Base-by-base conservation (phyloP, 352 stramenopile species). In the Globisporangium irregulare region DNA sequence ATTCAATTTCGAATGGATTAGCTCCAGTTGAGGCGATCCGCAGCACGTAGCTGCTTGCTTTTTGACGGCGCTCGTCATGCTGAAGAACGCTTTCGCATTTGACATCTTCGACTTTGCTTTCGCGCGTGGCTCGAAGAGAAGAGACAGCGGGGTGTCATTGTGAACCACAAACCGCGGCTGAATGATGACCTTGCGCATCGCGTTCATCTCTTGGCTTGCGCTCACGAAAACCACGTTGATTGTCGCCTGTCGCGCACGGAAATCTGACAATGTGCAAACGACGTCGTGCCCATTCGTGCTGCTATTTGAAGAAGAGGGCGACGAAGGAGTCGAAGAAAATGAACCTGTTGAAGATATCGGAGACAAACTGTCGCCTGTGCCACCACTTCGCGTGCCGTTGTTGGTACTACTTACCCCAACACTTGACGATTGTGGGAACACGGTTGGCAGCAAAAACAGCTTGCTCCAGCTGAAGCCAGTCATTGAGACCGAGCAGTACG, bases 381-480 rank as follows among this genome's bases (percentile, higher is more conserved):
- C 29, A 34, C 32, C 53, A 48, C 27, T 62, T 36, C 9, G 32
- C 20, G 22, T 22, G 15, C 68, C 69, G 14, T 54, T 55, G n/a
- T 61, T 72, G 7, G 64, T 68, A 22, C 9, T 18, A 4, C 48
- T 34, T 15, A 71, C 38, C 27, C 70, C 67, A 4, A 51, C 27
- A 20, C 51, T 68, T 29, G 71, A 41, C 14, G 56, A 51, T 9
- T 59, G 64, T 0, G 67, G 71, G 27, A 84, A 77, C 0, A 69
- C 63, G 2, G 56, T 80, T 4, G 80, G 81, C 10, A 94, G 66
- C 50, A 81, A 69, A 43, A 94, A 90, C 0, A 94, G 70, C 34
- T 86, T 86, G 70, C 83, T 94, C 87, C 87, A 95, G 67, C 77
- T 92, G 48, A 87, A 90, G 0, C 80, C 81, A 9, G 82, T 92